Base-by-base conservation (phyloP, 805 yeast genomes). In the Trichomonascus vanleenenianus region DNA sequence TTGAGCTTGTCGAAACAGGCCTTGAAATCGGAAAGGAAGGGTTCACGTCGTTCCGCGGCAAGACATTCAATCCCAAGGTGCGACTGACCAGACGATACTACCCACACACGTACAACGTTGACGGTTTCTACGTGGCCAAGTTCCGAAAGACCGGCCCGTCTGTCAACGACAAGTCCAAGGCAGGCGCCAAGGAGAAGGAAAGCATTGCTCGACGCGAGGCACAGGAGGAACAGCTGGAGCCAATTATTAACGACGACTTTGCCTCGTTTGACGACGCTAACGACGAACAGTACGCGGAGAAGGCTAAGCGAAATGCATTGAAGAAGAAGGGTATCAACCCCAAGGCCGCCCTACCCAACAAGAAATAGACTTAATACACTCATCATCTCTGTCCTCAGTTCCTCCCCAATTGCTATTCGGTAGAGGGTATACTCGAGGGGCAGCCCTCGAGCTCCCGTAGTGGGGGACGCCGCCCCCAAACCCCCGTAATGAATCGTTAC, bases 21-120 rank as follows among this genome's bases (percentile, higher is more conserved):
- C 75, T 93, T 54, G 85, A 79, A 47, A 93, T 93, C 52, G 99
- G 99, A 66, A 88, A 87, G 61, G 95, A 86, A 57, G 99, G 97
- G 5, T 93, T 91, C 69, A 81, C 95, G 3, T 81, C 89, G 34
- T 93, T 75, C 71, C 76, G 97, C 64, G 99, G 98, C 42, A 91
- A 89, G 67, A 85, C 78, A 47, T 93, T 89, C 73, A 80, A 84
- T 62, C 76, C 85, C 38, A 78, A 77, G 55, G 64, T 93, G 45
- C 76, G 78, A 42, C 69, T 91, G 56, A 89, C 97, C 2, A 80
- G 96, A 72, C 80, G 99, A 66, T 93, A 91, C 67, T 93, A 93
- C 64, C 99, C 99, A 45, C 99, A 93, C 68, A 89, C 96, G 22
- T 93, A 93, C 64, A 93, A 93, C 65, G 98, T 93, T 45, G 99